phyloP scores from a whole-genome alignment of 306 rosid species.

The Casuarina cunninghamiana region DNA sequence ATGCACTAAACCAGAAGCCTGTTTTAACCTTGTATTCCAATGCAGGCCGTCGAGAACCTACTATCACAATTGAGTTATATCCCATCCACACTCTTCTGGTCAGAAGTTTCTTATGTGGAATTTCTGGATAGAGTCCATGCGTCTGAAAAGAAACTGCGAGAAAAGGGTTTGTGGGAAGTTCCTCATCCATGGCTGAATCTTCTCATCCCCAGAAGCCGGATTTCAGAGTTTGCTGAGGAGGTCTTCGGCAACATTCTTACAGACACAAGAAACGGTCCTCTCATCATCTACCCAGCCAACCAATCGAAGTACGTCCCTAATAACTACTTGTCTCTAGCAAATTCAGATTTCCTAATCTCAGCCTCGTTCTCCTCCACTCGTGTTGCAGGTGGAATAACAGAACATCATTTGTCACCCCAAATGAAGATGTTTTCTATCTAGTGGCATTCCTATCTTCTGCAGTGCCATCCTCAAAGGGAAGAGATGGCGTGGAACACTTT shows the following conservation, averaged over 20 bases:
- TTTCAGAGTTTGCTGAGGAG: conserved; percentile 54
- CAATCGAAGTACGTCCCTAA: conserved; percentile 61
- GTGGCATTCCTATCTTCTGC: conserved; percentile 87
- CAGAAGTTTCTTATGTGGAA: conserved; percentile 80
- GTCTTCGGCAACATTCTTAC: conserved; percentile 77
- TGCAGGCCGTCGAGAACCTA: conserved; percentile 69
- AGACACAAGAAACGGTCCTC: conserved; percentile 77
- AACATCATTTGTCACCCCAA: conserved; percentile 84
- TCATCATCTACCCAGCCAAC: conserved; percentile 88
- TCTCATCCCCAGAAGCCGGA: conserved; percentile 66
- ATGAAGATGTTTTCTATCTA: conserved; percentile 78
- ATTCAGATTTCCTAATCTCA: neutral
- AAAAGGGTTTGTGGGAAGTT: conserved; percentile 80
- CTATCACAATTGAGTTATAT: conserved; percentile 62
- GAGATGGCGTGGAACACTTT: conserved; percentile 59
- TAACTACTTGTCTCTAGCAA: neutral
- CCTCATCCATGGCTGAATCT: conserved; percentile 98
- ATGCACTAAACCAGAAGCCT: neutral
- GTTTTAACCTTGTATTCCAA: conserved; percentile 12
- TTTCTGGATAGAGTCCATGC: conserved; percentile 87
- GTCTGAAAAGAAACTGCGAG: conserved; percentile 65
- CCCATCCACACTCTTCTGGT: conserved; percentile 63
- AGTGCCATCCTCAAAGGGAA: conserved; percentile 60
- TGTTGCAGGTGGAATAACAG: conserved; percentile 71
- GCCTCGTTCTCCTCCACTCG: conserved; percentile 6